These are phyloP conservation scores for Fusarium musae DNA, from an alignment of 2,329 filamentous ascomycete species.

Conservation along the genomic window DNA sequence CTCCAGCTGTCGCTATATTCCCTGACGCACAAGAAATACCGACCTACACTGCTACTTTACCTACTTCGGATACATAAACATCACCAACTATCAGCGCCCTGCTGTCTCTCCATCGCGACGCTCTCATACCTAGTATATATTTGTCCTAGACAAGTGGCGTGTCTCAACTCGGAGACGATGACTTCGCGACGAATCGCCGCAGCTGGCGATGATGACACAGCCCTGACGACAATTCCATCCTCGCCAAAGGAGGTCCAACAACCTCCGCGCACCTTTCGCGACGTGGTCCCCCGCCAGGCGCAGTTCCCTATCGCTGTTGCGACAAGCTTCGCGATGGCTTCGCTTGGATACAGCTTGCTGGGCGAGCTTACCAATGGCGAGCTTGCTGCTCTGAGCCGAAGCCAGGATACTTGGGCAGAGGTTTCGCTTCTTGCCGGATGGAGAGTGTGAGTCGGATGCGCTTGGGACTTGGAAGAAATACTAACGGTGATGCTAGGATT, in stretches of 20 bases:
- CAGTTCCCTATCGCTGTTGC: constrained; percentile 65
- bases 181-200: constrained; percentile 40
- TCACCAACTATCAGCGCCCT: neutral
- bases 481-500: constrained; percentile 57
- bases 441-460: constrained; percentile 62
- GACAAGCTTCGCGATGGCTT: constrained; percentile 70
- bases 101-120: constrained; percentile 14
- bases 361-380: constrained; percentile 71
- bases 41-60: neutral
- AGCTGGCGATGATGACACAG: constrained; percentile 32
- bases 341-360: constrained; percentile 71
- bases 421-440: constrained; percentile 64
- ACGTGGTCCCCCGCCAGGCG: constrained; percentile 54
- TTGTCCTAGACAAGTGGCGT: constrained; percentile 12
- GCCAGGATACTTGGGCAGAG: constrained; percentile 70
- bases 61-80: neutral
- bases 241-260: constrained; percentile 12
- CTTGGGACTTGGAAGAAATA: neutral
- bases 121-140: neutral
- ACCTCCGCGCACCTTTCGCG: constrained; percentile 28
- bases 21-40: constrained; percentile 12
- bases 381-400: constrained; percentile 73
- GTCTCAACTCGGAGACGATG: constrained; percentile 24
- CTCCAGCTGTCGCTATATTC: neutral
- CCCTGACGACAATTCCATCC: constrained; percentile 24